Evolutionary conservation across 257 asterid species (phyloP).

Genomic region (Asclepias syriaca): DNA sequence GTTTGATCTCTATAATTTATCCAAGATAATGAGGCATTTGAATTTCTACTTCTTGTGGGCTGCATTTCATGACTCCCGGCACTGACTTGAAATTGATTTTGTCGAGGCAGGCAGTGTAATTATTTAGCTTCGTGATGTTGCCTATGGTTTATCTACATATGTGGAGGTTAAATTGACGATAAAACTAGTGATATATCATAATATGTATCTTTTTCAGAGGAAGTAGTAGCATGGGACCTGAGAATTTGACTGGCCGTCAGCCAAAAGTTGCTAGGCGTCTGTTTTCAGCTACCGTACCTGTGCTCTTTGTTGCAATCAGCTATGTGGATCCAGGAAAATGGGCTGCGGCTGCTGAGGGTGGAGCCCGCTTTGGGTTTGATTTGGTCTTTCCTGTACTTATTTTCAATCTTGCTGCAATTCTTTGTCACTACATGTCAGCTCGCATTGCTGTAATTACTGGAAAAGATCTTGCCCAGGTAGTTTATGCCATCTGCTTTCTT

Average conservation of each 20-base stretch:
- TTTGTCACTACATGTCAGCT: constrained; percentile 88
- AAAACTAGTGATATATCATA: constrained; percentile 22
- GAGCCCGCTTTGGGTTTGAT: constrained; percentile 81
- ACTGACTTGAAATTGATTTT: constrained; percentile 13
- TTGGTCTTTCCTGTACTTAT: constrained; percentile 48
- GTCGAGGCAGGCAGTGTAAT: constrained; percentile 19
- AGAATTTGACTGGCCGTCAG: constrained; percentile 34
- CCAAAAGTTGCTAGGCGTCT: constrained; percentile 42
- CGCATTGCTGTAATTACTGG: constrained; percentile 79
- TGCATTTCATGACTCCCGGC: not conserved
- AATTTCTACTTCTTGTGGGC: not conserved
- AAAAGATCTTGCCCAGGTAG: constrained; percentile 85
- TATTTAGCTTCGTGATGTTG: constrained; percentile 17
- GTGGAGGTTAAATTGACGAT: constrained; percentile 23
- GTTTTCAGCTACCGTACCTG: constrained; percentile 75
- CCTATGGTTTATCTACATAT: constrained; percentile 21
- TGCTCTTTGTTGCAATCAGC: constrained; percentile 72
- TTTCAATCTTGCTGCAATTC: constrained; percentile 60
- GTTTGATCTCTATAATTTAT: constrained; percentile 1
- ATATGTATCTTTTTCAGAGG: constrained; percentile 9
- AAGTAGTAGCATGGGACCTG: constrained; percentile 44
- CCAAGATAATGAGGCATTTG: constrained; percentile 8
- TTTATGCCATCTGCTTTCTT: constrained; percentile 15
- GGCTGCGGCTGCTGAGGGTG: constrained; percentile 90
- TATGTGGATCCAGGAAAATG: constrained; percentile 98